Evolutionary conservation across 2,329 filamentous ascomycete genomes (phyloP).

Genomic region (Colletotrichum spinosum): DNA sequence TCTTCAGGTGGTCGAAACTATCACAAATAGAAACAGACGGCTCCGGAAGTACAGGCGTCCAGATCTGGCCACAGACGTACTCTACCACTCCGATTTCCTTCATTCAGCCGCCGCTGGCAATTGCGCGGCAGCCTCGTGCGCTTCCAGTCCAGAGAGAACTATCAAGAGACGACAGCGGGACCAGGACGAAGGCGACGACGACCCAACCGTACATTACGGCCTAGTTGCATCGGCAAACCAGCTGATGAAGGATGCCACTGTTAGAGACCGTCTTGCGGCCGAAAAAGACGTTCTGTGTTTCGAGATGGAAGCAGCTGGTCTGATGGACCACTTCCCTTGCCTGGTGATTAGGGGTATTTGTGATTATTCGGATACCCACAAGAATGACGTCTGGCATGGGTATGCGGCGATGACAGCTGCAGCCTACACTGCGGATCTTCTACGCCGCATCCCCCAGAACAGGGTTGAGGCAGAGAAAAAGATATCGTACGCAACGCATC

Average conservation of each 20-base stretch:
- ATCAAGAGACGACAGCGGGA: background rate
- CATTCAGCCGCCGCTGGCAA: background rate
- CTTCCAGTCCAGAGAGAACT: too few relatives aligned
- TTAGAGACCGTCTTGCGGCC: conserved; percentile 45
- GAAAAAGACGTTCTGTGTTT: conserved; percentile 40
- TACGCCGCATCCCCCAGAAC: background rate
- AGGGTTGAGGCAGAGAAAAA: conserved; percentile 2
- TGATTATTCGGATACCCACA: conserved; percentile 54
- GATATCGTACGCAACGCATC: background rate
- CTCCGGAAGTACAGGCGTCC: background rate
- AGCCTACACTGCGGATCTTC: conserved; percentile 38
- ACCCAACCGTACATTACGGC: conserved; percentile 39
- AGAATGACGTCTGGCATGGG: conserved; percentile 49
- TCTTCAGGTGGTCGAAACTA: background rate
- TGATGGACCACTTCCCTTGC: conserved; percentile 45
- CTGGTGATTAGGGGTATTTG: conserved; percentile 54
- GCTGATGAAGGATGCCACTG: conserved; percentile 48
- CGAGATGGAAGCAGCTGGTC: conserved; percentile 48
- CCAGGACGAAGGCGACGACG: background rate
- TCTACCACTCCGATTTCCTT: background rate
- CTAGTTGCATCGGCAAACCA: conserved; percentile 48
- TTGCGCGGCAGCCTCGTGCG: background rate
- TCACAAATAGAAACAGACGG: background rate
- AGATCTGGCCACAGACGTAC: background rate
- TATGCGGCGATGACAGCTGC: conserved; percentile 51